phyloP scores from a whole-genome alignment of 1,139 yeast species.

The Pichia sp. region DNA sequence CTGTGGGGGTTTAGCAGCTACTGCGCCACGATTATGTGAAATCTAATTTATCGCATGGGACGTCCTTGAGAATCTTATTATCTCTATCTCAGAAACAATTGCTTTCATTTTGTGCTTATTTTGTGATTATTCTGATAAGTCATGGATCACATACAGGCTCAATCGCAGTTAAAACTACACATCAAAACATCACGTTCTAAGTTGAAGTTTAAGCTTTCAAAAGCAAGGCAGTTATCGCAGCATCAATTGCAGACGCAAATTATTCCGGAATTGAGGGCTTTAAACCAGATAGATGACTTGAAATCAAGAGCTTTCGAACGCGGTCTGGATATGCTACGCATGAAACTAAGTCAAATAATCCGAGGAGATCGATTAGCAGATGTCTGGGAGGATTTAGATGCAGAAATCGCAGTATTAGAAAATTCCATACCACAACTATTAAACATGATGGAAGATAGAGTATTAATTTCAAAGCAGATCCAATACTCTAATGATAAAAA shows the following conservation, averaged over 20 bases:
- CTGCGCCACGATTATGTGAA: too few species aligned
- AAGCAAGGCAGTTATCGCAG: conserved; percentile 8
- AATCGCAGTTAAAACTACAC: conserved; percentile 5
- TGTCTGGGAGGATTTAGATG: conserved; percentile 15
- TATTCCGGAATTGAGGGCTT: conserved; percentile 3
- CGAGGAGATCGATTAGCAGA: conserved; percentile 12
- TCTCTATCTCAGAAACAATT: too few species aligned
- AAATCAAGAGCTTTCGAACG: conserved; percentile 13
- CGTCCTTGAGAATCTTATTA: too few species aligned
- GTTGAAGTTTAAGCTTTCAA: conserved; percentile 8
- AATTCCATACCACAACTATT: conserved; percentile 2
- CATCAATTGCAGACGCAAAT: conserved; percentile 6
- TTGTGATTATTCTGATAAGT: not conserved
- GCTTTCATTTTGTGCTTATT: too few species aligned
- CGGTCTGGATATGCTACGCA: conserved; percentile 7
- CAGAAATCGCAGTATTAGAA: conserved; percentile 12
- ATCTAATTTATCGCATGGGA: too few species aligned
- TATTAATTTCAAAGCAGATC: not conserved
- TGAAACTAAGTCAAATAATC: conserved; percentile 10
- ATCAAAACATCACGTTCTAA: conserved; percentile 9
- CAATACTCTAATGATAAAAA: not conserved
- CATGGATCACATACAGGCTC: not conserved
- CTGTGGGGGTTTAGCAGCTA: too few species aligned
- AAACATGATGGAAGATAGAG: conserved; percentile 3
- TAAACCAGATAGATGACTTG: conserved; percentile 1